These are phyloP conservation scores for Tarenaya hassleriana DNA, from an alignment of 345 rosid species.

Conservation along the genomic window DNA sequence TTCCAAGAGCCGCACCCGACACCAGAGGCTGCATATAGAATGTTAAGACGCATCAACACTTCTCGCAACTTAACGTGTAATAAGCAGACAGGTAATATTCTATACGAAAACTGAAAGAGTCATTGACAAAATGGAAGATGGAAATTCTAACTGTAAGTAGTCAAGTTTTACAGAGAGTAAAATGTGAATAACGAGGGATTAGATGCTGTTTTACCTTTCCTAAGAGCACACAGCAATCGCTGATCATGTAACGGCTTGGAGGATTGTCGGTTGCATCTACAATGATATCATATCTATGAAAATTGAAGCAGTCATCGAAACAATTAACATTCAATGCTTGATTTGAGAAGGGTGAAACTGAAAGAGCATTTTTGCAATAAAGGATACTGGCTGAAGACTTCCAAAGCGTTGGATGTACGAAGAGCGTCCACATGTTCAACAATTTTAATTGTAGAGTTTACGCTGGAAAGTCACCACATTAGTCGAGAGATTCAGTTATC, in stretches of 20 bases:
- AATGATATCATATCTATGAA: slow-evolving; percentile 64
- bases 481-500: no score
- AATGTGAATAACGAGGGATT: neutral
- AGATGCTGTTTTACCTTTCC: slow-evolving; percentile 59
- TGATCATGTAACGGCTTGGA: slow-evolving; percentile 96
- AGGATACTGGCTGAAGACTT: slow-evolving; percentile 89
- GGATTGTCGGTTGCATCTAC: slow-evolving; percentile 96
- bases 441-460: slow-evolving; percentile 67
- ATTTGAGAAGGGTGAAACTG: slow-evolving; percentile 5
- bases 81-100: no score
- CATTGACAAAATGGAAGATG: no score
- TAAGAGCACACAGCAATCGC: slow-evolving; percentile 87
- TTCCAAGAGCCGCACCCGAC: slow-evolving; percentile 94
- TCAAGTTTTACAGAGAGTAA: neutral
- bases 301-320: slow-evolving; percentile 35
- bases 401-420: slow-evolving; percentile 85
- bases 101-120: no score
- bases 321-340: slow-evolving; percentile 6
- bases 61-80: no score
- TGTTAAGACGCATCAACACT: neutral
- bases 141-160: no score
- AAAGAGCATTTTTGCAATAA: slow-evolving; percentile 13
- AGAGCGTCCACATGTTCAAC: slow-evolving; percentile 76
- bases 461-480: slow-evolving; percentile 36
- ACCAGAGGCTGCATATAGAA: slow-evolving; percentile 70